Base-by-base conservation (phyloP, 345 rosid species). In the Cardamine occulta region DNA sequence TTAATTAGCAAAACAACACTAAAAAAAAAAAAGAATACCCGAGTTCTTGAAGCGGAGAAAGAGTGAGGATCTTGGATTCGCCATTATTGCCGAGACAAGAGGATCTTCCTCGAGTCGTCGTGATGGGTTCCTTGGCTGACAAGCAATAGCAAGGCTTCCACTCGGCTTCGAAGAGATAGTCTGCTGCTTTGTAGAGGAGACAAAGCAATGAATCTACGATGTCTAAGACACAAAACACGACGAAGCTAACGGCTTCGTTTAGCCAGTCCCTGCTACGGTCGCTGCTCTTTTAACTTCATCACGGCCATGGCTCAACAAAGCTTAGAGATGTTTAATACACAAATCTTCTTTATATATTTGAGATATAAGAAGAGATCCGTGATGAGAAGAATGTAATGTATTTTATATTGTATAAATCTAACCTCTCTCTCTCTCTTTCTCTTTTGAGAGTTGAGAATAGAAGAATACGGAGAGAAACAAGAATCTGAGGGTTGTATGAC, bases 111-210 rank as follows among this genome's bases (percentile, higher is more conserved):
- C 74, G 70, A 66, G 82, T 74, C 18, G 58, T 29, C 5, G 88
- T 85, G 55, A 90, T 90, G 70, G 85, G 87, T 70, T 87, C 96
- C 73, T 82, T 88, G 21, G 91, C 74, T 0, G 96, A 88, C 23
- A 83, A 80, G 64, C 99, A 89, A 65, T 89, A 90, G 76, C 98
- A 89, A 19, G 93, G 89, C 85, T 85, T 87, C 93, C 96, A 87
- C 66, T 93, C 94, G 9, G 96, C 88, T 82, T 96, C 98, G 10
- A 88, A 75, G 73, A 87, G 60, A 82, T 89, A 89, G 67, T 96
- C 98, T 1, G 76, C 88, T 10, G 82, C 79, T 83, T 87, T 96
- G 89, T 86, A 96, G n/a, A 78, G 48, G 8, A 84, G 71, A 73
- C 99, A 96, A 3, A 96, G 83, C 14, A 83, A 53, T 48, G 75